Base-by-base conservation (phyloP, 306 rosid genomes). In the Mimosa bimucronata region DNA sequence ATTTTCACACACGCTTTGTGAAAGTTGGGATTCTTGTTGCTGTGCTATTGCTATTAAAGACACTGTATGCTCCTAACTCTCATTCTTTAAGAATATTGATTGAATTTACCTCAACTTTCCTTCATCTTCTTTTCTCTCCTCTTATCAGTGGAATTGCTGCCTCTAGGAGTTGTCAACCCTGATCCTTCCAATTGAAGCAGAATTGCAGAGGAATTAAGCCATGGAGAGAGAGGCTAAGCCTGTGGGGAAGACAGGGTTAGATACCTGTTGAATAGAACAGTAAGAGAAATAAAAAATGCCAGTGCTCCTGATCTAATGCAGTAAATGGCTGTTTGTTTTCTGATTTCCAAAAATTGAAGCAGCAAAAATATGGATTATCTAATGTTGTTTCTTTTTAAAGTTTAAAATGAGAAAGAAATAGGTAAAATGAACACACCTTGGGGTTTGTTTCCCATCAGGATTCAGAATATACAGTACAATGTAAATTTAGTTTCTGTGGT, bases 261-360 rank as follows among this genome's bases (percentile, higher is more conserved):
- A 14, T 30, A 29, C 11, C 41, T 14, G 40, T 62, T 62, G 68
- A 62, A 29, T 29, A 62, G 18, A 62, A 28, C 19, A 1, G 68
- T 30, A 29, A 62, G 68, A 8, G 9, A 61, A 26, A 28, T 0
- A 15, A 13, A 14, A 64, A 30, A 30, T 30, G 23, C 67, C 41
- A 5, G 21, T 30, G 41, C 37, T 64, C 41, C 23, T 64, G 23
- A 15, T 18, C 11, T 29, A 30, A 30, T 14, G 41, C 69, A 64
- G 11, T 18, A 64, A 64, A 30, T 64, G 7, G 69, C 69, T 6
- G 40, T 64, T 64, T 64, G 40, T 65, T 65, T 31, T 65, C 70
- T 15, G n/a, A 6, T 31, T 65, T 65, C 34, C 25, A 15, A 30
- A 30, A 65, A 65, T 30, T 65, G 11, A 18, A 31, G 30, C 41